phyloP scores from a whole-genome alignment of 805 yeast genomes.

The Teunomyces cretensis region DNA sequence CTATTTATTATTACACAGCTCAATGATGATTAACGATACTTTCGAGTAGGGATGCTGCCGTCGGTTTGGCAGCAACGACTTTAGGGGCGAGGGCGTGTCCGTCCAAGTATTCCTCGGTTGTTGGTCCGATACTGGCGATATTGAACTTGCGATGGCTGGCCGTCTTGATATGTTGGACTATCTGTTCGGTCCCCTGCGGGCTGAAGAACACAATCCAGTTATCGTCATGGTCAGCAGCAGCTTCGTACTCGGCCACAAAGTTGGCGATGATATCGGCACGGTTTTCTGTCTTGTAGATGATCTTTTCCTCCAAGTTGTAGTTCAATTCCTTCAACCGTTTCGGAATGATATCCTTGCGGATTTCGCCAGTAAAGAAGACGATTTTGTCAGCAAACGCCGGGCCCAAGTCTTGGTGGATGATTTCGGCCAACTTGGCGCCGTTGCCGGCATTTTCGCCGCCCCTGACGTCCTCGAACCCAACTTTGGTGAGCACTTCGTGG shows the following conservation, averaged over 20 bases:
- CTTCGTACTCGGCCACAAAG: conserved; percentile 18
- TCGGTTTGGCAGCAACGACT: conserved; percentile 71
- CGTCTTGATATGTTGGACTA: conserved; percentile 44
- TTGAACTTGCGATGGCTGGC: conserved; percentile 8
- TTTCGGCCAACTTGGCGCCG: conserved; percentile 66
- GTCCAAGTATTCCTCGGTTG: conserved; percentile 66
- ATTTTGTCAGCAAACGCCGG: conserved; percentile 29
- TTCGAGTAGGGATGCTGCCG: conserved; percentile 48
- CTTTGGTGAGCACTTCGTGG: conserved; percentile 47
- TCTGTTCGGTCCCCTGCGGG: conserved; percentile 78
- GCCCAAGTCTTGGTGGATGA: conserved; percentile 43
- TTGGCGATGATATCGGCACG: conserved; percentile 46
- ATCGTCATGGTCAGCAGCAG: conserved; percentile 10
- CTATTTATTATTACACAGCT: background rate
- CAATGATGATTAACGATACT: background rate
- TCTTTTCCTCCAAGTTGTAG: conserved; percentile 52
- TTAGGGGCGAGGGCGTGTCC: conserved; percentile 54
- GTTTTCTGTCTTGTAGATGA: conserved; percentile 67
- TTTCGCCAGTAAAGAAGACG: conserved; percentile 82
- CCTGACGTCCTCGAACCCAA: conserved; percentile 66
- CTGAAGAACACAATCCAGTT: conserved; percentile 86
- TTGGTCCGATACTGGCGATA: conserved; percentile 90
- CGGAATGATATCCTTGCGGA: conserved; percentile 81
- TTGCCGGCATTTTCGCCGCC: conserved; percentile 84
- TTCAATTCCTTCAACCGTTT: conserved; percentile 46